Conservation (phyloP, 371 early-diverging fungal genomes). For the Apophysomyces sp. region DNA sequence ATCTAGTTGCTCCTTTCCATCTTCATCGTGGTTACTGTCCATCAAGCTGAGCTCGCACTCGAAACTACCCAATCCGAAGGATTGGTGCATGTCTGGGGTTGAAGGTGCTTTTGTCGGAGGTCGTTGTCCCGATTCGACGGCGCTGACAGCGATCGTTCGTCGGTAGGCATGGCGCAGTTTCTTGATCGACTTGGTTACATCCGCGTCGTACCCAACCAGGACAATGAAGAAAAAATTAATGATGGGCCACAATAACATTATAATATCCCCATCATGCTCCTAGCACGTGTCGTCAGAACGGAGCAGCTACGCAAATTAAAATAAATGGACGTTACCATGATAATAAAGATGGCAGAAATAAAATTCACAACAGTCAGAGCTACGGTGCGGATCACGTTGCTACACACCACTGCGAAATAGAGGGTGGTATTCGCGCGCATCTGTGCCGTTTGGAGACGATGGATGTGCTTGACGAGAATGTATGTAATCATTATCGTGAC, state of each 20-base stretch:
- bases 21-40: not conserved
- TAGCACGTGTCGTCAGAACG: not conserved
- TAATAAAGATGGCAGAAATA: slow-evolving; percentile 3
- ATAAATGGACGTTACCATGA: not conserved
- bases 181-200: slow-evolving; percentile 5
- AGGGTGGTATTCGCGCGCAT: slow-evolving; percentile 23
- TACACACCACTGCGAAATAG: slow-evolving; percentile 32
- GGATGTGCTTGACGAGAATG: slow-evolving; percentile 32
- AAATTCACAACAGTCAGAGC: slow-evolving; percentile 6
- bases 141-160: not conserved
- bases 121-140: not conserved
- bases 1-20: not conserved
- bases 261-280: not conserved
- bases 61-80: not conserved
- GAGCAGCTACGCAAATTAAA: not conserved
- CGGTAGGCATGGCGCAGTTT: not conserved
- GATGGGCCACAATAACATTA: slow-evolving; percentile 3
- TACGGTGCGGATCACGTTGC: slow-evolving; percentile 1
- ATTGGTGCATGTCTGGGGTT: not conserved
- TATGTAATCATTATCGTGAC: slow-evolving; percentile 33
- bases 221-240: not conserved
- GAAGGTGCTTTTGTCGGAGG: slow-evolving; percentile 1
- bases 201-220: slow-evolving; percentile 4
- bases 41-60: not conserved
- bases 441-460: slow-evolving; percentile 15